Evolutionary conservation across 2,329 filamentous ascomycete genomes (phyloP), one percentile per base, ranked within the genome.

Genomic region (Erysiphe pulchra): DNA sequence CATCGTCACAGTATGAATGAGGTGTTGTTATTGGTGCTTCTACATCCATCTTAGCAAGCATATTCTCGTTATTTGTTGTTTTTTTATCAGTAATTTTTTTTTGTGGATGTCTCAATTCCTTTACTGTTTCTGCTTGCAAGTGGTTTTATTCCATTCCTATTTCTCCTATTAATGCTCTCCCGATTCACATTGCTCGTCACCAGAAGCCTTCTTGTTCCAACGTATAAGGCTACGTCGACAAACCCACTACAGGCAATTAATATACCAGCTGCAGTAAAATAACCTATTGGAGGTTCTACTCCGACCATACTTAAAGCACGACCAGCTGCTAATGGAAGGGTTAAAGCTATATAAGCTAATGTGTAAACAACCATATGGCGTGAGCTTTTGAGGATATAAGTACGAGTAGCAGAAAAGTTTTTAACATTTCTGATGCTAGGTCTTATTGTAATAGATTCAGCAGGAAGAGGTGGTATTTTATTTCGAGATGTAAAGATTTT

Each of bases 301-400:
- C 62, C 61, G 5, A 61, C 59, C 64, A 69, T 67, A 37, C 59
- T 58, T 45, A 62, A 61, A 59, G 69, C 67, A 33, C 67, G 59
- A n/a, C 63, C 63, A 1, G 62, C 62, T 34, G 65, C 65, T n/a
- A 70, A 59, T 1, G 68, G 68, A 0, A 70, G 55, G 0, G 67
- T 70, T 49, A 67, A 62, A 4, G 66, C 50, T 30, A 69, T 61
- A 52, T 70, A 70, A 37, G 67, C 61, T 45, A 65, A 52, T 0
- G 67, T 67, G 48, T 70, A 71, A 5, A 65, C 58, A 44, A 67
- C 62, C 67, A 71, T 70, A 40, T 68, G 61, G 45, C 64, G 62
- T 1, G 67, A 61, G 40, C 67, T 64, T 20, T 58, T 56, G 38
- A 56, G 44, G 34, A 56, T 53, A 24, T 49, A 48, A 20, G 50